phyloP scores from a whole-genome alignment of 495 filamentous ascomycete genomes.

The Aspergillus ostianus region DNA sequence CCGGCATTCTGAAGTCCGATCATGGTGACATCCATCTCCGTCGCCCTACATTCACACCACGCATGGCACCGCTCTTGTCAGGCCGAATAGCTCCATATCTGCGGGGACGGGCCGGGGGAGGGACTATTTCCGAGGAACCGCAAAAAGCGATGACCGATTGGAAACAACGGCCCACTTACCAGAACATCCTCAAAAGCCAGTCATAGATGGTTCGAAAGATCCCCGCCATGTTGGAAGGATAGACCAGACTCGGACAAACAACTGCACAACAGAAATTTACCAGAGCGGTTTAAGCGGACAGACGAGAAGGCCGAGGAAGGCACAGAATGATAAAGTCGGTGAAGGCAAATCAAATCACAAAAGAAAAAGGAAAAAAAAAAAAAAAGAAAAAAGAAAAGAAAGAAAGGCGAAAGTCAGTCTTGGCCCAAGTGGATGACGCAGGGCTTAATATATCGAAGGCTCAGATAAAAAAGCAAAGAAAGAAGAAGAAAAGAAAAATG shows the following conservation, averaged over 20 bases:
- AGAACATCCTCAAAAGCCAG: conserved; percentile 96
- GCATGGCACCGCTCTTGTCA: conserved; percentile 25
- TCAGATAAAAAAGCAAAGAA: conserved; percentile 7
- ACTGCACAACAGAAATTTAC: neutral
- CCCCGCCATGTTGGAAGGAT: conserved; percentile 61
- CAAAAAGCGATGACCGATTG: conserved; percentile 21
- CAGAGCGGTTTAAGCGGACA: neutral
- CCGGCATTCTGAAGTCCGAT: conserved; percentile 98
- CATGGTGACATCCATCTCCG: conserved; percentile 99
- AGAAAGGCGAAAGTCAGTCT: neutral
- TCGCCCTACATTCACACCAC: conserved; percentile 64
- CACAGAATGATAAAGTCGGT: neutral
- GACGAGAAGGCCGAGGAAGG: neutral
- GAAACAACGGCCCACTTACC: conserved; percentile 65
- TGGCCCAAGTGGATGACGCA: neutral
- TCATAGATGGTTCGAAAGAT: conserved; percentile 95
- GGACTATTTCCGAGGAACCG: conserved; percentile 20
- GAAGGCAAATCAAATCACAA: neutral
- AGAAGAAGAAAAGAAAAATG: neutral
- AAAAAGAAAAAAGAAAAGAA: neutral
- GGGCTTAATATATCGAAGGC: conserved; percentile 17
- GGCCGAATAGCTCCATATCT: conserved; percentile 23
- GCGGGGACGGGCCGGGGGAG: conserved; percentile 40
- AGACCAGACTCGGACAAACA: neutral
- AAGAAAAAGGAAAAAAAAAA: neutral